Evolutionary conservation across 1,284 basidiomycete genomes (phyloP).

Genomic region (Boletellus dicymbophilus): DNA sequence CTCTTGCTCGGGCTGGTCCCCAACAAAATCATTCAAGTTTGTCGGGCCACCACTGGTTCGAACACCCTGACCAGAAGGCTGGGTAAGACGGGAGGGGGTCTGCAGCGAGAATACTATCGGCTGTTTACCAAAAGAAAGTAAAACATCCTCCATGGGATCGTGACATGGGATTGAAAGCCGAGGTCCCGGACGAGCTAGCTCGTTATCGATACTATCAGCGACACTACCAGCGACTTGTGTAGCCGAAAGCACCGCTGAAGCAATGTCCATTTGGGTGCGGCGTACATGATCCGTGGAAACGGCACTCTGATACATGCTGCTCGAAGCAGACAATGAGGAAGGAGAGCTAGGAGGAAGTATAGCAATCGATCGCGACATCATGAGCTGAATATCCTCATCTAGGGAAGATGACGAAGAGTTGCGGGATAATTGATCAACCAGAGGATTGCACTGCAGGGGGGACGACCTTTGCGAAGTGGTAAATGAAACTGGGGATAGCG

Average conservation of each 20-base stretch:
- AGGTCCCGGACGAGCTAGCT: conserved; percentile 4
- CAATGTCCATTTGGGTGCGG: neutral
- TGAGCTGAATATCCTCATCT: conserved; percentile 64
- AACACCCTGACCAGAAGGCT: conserved; percentile 4
- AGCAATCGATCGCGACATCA: conserved; percentile 77
- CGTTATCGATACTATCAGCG: neutral
- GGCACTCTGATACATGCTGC: conserved; percentile 77
- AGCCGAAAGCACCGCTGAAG: neutral
- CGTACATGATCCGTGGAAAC: conserved; percentile 44
- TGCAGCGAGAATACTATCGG: conserved; percentile 56
- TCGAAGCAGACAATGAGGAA: conserved; percentile 49
- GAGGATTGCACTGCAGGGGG: conserved; percentile 34
- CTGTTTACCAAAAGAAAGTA: conserved; percentile 59
- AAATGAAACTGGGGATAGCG: conserved; percentile 21
- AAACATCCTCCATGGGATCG: conserved; percentile 38
- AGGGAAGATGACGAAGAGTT: conserved; percentile 48
- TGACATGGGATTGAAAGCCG: conserved; percentile 11
- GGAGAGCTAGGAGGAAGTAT: conserved; percentile 48
- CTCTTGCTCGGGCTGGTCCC: conserved; percentile 16
- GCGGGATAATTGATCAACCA: conserved; percentile 36
- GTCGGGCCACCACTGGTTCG: neutral
- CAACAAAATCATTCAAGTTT: conserved; percentile 5
- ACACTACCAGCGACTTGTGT: neutral
- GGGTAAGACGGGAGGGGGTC: conserved; percentile 38
- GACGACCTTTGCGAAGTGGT: conserved; percentile 20